Conservation (phyloP, 176 grass and related monocot genomes). For the Elaeis guineensis region DNA sequence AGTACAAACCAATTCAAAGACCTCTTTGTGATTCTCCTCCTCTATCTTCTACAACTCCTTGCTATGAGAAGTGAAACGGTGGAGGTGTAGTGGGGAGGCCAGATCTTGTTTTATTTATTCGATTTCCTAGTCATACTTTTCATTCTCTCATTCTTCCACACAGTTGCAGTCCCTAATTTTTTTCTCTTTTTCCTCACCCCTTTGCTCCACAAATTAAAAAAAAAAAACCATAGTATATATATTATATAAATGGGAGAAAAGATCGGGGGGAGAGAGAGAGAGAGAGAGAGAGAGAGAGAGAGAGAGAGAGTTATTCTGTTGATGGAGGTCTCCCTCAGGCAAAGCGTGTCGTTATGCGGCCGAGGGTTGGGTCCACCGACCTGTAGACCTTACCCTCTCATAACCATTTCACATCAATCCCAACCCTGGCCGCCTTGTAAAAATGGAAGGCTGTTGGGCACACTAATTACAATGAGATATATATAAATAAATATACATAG, state of each 20-base stretch:
- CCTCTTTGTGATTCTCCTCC: conserved; percentile 26
- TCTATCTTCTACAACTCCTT: conserved; percentile 20
- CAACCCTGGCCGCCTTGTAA: not conserved
- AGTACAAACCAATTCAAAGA: conserved; percentile 41
- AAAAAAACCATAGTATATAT: conserved; percentile 27
- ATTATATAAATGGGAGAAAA: conserved; percentile 28
- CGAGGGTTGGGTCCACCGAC: conserved; percentile 38
- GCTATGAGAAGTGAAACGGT: conserved; percentile 17
- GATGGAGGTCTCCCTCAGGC: conserved; percentile 27
- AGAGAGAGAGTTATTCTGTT: not conserved
- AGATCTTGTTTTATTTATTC: conserved; percentile 71
- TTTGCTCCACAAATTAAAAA: conserved; percentile 18
- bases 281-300: not conserved
- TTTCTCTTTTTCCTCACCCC: conserved; percentile 14
- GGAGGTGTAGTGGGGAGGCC: conserved; percentile 36
- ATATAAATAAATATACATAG: no score
- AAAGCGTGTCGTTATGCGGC: conserved; percentile 35
- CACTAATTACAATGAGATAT: no score
- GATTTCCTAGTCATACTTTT: conserved; percentile 84
- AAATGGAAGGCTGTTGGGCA: no score
- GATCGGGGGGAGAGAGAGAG: not conserved
- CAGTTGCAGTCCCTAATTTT: conserved; percentile 25
- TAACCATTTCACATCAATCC: conserved; percentile 14
- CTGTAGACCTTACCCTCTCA: conserved; percentile 28
- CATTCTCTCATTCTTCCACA: conserved; percentile 38